Conservation (phyloP, 2,329 filamentous ascomycete species). For the Trichophaea hybrida region DNA sequence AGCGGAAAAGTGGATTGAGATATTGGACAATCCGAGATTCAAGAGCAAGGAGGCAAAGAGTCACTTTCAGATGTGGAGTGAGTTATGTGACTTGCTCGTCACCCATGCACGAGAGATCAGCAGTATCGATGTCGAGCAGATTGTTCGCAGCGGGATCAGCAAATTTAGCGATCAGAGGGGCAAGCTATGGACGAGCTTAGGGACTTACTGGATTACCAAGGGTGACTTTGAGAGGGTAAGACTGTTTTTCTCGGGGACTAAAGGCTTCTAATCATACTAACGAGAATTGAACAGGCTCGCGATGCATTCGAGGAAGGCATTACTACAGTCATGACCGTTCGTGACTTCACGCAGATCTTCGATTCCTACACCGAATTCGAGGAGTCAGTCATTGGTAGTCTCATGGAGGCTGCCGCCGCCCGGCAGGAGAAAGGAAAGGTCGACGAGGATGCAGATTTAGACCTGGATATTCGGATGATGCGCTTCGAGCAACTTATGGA, state of each 20-base stretch:
- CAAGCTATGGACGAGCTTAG: constrained; percentile 85
- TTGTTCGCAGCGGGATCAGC: constrained; percentile 80
- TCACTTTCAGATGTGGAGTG: constrained; percentile 91
- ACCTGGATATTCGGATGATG: constrained; percentile 93
- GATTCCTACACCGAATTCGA: constrained; percentile 95
- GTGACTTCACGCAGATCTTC: constrained; percentile 92
- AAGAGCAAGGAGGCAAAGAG: constrained; percentile 87
- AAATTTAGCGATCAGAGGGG: constrained; percentile 88
- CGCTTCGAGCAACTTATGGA: constrained; percentile 98
- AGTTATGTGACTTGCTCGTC: constrained; percentile 91
- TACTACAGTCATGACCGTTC: constrained; percentile 95
- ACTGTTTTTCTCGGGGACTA: not conserved
- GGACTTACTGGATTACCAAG: constrained; percentile 89
- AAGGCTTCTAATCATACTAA: constrained; percentile 3
- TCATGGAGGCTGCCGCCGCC: constrained; percentile 75
- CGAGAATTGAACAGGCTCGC: constrained; percentile 40
- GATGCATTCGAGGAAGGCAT: constrained; percentile 94
- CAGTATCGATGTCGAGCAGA: constrained; percentile 79
- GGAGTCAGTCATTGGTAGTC: constrained; percentile 77
- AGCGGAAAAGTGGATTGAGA: constrained; percentile 75
- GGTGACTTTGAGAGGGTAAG: constrained; percentile 66
- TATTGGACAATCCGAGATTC: constrained; percentile 82
- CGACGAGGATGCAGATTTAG: constrained; percentile 77
- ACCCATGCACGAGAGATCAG: constrained; percentile 77
- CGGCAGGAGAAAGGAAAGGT: constrained; percentile 64